Evolutionary conservation across 495 filamentous ascomycete genomes (phyloP).

Genomic region (Podospora didyma): DNA sequence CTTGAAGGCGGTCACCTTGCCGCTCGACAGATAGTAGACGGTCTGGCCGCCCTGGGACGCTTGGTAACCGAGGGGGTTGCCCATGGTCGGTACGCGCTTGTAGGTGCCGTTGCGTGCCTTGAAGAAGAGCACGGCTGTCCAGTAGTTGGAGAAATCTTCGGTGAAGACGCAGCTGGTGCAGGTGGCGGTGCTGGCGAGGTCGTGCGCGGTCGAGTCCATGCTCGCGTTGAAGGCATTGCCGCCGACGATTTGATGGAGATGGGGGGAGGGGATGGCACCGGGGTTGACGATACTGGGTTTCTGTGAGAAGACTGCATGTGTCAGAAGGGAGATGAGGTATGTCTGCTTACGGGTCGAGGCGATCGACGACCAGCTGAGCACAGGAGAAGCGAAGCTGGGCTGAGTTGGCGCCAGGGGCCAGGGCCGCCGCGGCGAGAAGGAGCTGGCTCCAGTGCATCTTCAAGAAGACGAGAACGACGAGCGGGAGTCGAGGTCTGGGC

Average conservation of each 20-base stretch:
- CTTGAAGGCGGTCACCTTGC: slow-evolving; percentile 39
- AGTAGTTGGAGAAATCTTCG: slow-evolving; percentile 39
- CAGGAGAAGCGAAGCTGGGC: slow-evolving; percentile 59
- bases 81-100: slow-evolving; percentile 28
- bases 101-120: slow-evolving; percentile 32
- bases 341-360: slow-evolving; percentile 12
- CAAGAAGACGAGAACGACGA: neutral
- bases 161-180: slow-evolving; percentile 30
- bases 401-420: neutral
- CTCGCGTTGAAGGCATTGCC: slow-evolving; percentile 31
- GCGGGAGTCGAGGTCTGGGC: neutral
- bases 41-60: slow-evolving; percentile 31
- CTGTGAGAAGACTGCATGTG: too few species aligned
- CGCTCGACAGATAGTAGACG: slow-evolving; percentile 37
- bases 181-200: slow-evolving; percentile 19
- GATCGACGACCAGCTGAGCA: slow-evolving; percentile 11
- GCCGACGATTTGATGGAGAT: slow-evolving; percentile 22
- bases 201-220: slow-evolving; percentile 22
- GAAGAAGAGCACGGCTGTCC: slow-evolving; percentile 40
- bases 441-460: slow-evolving; percentile 1
- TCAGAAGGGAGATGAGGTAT: neutral
- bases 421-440: neutral
- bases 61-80: slow-evolving; percentile 13
- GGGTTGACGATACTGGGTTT: slow-evolving; percentile 13
- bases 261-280: slow-evolving; percentile 8